Evolutionary conservation across 441 rosid genomes (phyloP).

Genomic region (Adansonia rubrostipa): DNA sequence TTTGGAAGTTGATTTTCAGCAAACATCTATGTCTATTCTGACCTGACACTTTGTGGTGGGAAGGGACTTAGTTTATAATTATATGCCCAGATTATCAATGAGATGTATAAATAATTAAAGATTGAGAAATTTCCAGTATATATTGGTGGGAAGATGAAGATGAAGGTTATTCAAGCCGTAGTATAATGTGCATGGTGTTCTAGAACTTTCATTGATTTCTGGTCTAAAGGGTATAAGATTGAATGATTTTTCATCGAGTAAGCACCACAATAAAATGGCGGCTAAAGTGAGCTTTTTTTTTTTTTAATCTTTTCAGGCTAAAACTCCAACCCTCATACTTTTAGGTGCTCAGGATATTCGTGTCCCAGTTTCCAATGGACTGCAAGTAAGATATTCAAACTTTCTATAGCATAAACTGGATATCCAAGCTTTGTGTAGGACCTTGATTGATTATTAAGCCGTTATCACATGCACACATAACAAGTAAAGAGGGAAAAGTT

Average conservation of each 20-base stretch:
- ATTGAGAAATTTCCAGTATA: neutral
- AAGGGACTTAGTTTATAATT: neutral
- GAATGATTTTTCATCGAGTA: neutral
- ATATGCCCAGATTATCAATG: neutral
- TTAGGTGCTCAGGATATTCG: slow-evolving; percentile 86
- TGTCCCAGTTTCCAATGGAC: slow-evolving; percentile 77
- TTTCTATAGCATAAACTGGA: too few relatives aligned
- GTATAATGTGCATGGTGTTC: neutral
- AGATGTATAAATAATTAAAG: neutral
- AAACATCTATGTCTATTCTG: neutral
- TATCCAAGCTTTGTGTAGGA: too few relatives aligned
- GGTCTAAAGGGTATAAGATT: neutral
- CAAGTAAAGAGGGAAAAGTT: too few relatives aligned
- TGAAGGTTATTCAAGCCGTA: neutral
- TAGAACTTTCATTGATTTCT: neutral
- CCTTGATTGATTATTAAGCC: too few relatives aligned
- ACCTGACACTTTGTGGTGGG: neutral
- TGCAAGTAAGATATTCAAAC: slow-evolving; percentile 53
- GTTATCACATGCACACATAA: too few relatives aligned
- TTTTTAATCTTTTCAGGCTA: slow-evolving; percentile 46
- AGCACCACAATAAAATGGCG: neutral
- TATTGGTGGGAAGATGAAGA: neutral
- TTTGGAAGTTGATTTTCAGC: neutral
- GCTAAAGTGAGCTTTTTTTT: neutral
- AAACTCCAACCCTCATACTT: slow-evolving; percentile 82